Percentiles rank a stretch among this genome's conserved stretches.
These are phyloP conservation scores for Wickerhamiella kurtzmanii DNA, from an alignment of 805 yeast genomes.

Conservation along the genomic window DNA sequence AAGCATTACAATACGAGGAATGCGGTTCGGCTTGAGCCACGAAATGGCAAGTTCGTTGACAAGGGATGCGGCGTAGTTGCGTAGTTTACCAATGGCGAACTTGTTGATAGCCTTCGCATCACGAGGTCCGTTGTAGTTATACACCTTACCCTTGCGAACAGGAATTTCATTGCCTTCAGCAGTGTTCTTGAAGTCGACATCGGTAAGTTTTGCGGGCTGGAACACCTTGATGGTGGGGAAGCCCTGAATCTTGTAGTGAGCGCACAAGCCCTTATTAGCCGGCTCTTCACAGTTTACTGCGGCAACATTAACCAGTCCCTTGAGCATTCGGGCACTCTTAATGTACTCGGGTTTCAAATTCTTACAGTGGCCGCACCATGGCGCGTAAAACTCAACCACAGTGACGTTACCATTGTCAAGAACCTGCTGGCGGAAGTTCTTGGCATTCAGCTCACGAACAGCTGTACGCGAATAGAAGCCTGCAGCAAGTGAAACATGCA, in stretches of 20 bases:
- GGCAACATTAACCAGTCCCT: constrained; percentile 40
- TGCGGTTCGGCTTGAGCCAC: constrained; percentile 18
- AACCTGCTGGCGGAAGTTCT: constrained; percentile 52
- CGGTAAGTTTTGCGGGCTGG: constrained; percentile 59
- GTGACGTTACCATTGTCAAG: constrained; percentile 62
- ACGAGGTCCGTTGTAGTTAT: constrained; percentile 24
- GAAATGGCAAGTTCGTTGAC: constrained; percentile 14
- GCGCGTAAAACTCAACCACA: constrained; percentile 84
- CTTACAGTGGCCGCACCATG: constrained; percentile 98
- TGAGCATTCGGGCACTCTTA: constrained; percentile 48
- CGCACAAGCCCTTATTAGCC: constrained; percentile 56
- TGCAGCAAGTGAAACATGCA: constrained; percentile 2
- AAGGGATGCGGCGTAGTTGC: constrained; percentile 22
- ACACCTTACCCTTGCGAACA: constrained; percentile 18
- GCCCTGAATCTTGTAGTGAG: constrained; percentile 51
- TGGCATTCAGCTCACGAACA: constrained; percentile 15
- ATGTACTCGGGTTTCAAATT: constrained; percentile 49
- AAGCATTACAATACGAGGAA: constrained; percentile 22
- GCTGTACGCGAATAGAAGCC: constrained; percentile 8
- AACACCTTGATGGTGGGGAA: constrained; percentile 76
- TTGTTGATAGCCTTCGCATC: constrained; percentile 19
- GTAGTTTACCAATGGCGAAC: constrained; percentile 20
- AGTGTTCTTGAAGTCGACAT: constrained; percentile 18
- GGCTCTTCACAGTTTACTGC: constrained; percentile 78
- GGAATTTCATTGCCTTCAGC: constrained; percentile 18